A percentile compares a stretch with the other conserved stretches of the same genome.
Evolutionary conservation across 106 monocot genomes (phyloP).

Genomic region (Dendrobium catenatum): DNA sequence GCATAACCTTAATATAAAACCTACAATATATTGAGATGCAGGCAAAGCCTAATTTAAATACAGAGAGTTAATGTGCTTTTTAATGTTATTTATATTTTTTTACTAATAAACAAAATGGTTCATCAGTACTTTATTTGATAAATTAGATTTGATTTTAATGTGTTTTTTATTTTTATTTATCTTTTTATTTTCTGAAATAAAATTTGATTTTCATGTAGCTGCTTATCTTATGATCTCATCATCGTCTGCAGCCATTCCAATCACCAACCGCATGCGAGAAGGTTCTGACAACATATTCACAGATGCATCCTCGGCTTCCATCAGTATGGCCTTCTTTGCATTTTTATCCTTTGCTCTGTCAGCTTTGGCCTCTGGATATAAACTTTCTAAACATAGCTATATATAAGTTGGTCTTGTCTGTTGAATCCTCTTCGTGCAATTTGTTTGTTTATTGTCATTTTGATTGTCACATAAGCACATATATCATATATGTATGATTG

Average conservation of each 20-base stretch:
- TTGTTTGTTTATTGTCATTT: background rate
- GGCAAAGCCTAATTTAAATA: too few relatives aligned
- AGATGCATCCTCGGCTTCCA: constrained; percentile 53
- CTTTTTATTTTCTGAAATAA: background rate
- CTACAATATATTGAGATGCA: too few relatives aligned
- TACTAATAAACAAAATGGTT: too few relatives aligned
- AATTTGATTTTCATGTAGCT: constrained; percentile 18
- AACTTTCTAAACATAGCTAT: constrained; percentile 63
- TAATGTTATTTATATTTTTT: too few relatives aligned
- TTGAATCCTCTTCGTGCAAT: background rate
- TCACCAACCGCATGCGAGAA: constrained; percentile 66
- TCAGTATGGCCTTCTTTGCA: constrained; percentile 86
- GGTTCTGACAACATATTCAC: constrained; percentile 67
- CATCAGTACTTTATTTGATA: too few relatives aligned
- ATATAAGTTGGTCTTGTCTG: constrained; percentile 14
- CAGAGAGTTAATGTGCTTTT: too few relatives aligned
- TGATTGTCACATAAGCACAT: background rate
- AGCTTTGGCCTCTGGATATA: constrained; percentile 60
- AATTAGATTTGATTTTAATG: too few relatives aligned
- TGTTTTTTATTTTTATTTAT: background rate
- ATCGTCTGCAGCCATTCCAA: constrained; percentile 65
- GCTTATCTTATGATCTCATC: constrained; percentile 79
- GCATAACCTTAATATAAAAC: too few relatives aligned
- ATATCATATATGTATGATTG: background rate
- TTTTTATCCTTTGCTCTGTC: constrained; percentile 45